A percentile compares a stretch with the other conserved stretches of the same genome.
Evolutionary conservation across 768 basidiomycete genomes (phyloP).

Genomic region (Suillus americanus): DNA sequence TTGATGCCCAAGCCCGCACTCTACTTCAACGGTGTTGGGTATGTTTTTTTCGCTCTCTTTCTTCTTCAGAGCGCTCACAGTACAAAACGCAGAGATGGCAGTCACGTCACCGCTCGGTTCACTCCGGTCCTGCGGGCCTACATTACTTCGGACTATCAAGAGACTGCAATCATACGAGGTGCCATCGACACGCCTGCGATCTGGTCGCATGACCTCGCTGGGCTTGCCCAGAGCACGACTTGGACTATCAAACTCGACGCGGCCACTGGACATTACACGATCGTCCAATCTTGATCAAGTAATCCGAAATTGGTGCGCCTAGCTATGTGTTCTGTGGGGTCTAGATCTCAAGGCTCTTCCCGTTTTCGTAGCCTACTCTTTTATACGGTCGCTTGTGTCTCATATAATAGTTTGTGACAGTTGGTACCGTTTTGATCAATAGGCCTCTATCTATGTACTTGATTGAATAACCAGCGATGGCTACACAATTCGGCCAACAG

Average conservation of each 20-base stretch:
- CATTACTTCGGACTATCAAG: slow-evolving; percentile 6
- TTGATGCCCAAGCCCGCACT: neutral
- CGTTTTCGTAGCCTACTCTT: neutral
- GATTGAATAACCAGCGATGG: neutral
- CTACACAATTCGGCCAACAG: neutral
- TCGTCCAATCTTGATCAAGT: neutral
- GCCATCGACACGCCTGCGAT: neutral
- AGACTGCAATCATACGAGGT: neutral
- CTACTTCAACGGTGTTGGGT: neutral
- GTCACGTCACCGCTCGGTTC: neutral
- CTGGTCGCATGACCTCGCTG: neutral
- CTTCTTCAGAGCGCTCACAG: neutral
- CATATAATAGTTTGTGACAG: neutral
- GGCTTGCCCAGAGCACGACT: neutral
- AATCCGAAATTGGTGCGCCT: neutral
- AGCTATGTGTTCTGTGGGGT: neutral
- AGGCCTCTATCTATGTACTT: neutral
- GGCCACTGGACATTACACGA: neutral
- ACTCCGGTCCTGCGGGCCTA: slow-evolving; percentile 1
- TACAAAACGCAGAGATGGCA: neutral
- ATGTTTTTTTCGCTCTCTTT: neutral
- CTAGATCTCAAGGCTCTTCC: neutral
- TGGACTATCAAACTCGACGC: neutral
- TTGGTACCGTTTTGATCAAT: neutral
- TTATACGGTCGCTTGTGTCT: neutral